A percentile compares a stretch with the other conserved stretches of the same genome.
phyloP scores from a whole-genome alignment of 768 basidiomycete species.

The Trametes cingulata region DNA sequence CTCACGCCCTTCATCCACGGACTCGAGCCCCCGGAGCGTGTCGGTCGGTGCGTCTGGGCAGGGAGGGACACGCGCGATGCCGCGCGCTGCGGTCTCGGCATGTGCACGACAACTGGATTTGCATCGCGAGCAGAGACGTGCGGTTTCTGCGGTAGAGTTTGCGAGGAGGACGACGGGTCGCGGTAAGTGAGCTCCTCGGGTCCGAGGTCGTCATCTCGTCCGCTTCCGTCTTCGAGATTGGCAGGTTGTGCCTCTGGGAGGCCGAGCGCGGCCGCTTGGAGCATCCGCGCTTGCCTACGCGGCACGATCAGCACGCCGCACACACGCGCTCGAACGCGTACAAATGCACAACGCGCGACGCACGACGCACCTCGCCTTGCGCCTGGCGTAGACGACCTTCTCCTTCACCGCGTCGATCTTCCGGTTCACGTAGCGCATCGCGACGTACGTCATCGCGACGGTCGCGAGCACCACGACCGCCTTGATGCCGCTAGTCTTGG shows the following conservation, averaged over 20 bases:
- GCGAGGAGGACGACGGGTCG: no score
- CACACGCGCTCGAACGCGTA: neutral
- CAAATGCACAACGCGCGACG: neutral
- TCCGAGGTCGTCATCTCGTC: neutral
- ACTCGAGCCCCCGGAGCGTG: neutral
- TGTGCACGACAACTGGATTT: conserved; percentile 34
- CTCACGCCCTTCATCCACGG: neutral
- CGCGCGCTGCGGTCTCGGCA: conserved; percentile 46
- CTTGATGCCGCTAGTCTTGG: conserved; percentile 57
- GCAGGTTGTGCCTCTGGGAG: no score
- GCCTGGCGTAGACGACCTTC: conserved; percentile 59
- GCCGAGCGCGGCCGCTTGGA: neutral
- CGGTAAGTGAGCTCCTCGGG: no score
- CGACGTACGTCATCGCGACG: conserved; percentile 63
- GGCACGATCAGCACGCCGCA: neutral
- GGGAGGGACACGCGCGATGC: neutral
- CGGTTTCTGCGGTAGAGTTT: no score
- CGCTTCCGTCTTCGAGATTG: neutral
- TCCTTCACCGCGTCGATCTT: conserved; percentile 70
- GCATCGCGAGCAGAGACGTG: no score
- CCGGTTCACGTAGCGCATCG: conserved; percentile 80
- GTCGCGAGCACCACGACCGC: conserved; percentile 67
- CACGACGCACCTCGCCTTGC: conserved; percentile 59
- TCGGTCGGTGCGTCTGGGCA: neutral
- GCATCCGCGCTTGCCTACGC: neutral